Evolutionary conservation across 805 yeast genomes (phyloP).

Genomic region (Cyberlindnera nakhonratchasimensis): DNA sequence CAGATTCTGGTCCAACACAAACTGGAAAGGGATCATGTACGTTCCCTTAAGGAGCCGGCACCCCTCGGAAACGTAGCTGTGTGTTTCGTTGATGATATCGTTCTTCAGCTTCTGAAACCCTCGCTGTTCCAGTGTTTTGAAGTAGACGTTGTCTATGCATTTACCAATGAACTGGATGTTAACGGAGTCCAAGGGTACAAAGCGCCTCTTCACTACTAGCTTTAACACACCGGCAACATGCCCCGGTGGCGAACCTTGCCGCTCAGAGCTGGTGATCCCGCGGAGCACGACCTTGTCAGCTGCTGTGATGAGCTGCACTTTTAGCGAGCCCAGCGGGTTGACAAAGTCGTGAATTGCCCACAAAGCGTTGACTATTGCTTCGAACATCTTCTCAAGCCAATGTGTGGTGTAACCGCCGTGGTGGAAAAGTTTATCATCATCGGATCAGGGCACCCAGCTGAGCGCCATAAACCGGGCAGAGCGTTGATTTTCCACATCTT

Average conservation of each 20-base stretch:
- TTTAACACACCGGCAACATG: conserved; percentile 16
- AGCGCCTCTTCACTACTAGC: conserved; percentile 10
- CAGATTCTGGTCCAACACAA: conserved; percentile 17
- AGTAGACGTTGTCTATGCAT: conserved; percentile 9
- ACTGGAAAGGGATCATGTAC: conserved; percentile 25
- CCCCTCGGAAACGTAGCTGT: conserved; percentile 7
- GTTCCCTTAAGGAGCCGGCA: conserved; percentile 15
- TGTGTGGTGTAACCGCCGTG: conserved; percentile 1
- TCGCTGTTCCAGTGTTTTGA: neutral
- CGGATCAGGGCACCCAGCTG: too few species aligned
- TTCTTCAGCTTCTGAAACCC: conserved; percentile 1
- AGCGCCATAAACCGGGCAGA: too few species aligned
- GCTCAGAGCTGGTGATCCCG: conserved; percentile 20
- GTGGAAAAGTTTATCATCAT: too few species aligned
- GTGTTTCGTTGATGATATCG: conserved; percentile 16
- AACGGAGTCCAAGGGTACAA: conserved; percentile 12
- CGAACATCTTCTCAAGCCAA: neutral
- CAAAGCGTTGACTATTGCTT: neutral
- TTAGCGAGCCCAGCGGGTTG: conserved; percentile 6
- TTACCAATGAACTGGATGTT: conserved; percentile 18
- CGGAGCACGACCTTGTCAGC: conserved; percentile 18
- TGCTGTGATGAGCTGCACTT: conserved; percentile 8
- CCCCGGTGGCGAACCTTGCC: conserved; percentile 11
- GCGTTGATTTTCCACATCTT: too few species aligned
- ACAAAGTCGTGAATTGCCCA: conserved; percentile 1